Evolutionary conservation across 371 early-diverging fungal genomes (phyloP).

Genomic region (Mortierella sp.): DNA sequence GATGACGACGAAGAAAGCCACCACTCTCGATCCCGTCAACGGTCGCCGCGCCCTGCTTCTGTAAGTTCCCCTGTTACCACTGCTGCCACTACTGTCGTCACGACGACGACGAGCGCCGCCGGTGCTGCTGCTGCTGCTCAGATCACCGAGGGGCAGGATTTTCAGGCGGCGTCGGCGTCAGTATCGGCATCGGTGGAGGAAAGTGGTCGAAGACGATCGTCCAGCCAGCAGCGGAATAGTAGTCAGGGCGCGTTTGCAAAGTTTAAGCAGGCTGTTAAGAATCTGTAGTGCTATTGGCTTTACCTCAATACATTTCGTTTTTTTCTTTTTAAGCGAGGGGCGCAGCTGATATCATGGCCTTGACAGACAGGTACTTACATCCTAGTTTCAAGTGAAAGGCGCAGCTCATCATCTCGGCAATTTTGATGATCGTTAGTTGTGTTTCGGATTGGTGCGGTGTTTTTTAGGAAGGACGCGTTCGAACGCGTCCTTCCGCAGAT

Average conservation of each 20-base stretch:
- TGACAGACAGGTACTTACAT: too few species aligned
- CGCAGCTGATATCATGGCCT: background rate
- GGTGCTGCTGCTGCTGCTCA: background rate
- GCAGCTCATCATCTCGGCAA: background rate
- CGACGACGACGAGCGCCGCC: background rate
- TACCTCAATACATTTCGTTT: background rate
- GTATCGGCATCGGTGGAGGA: background rate
- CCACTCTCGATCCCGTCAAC: background rate
- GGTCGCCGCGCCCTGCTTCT: background rate
- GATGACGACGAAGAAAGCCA: slow-evolving; percentile 12
- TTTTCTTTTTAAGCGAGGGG: background rate
- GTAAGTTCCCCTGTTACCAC: background rate
- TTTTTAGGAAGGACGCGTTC: too few species aligned
- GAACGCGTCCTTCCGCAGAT: too few species aligned
- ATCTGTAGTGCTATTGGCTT: slow-evolving; percentile 1
- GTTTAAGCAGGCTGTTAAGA: slow-evolving; percentile 41
- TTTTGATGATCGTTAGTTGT: too few species aligned
- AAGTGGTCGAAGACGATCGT: background rate
- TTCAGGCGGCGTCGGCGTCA: too few species aligned
- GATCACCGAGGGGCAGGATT: background rate
- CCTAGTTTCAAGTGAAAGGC: background rate
- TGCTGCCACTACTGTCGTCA: background rate
- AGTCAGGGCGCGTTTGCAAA: slow-evolving; percentile 30
- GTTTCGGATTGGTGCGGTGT: too few species aligned
- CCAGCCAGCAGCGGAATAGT: slow-evolving; percentile 16